These are phyloP conservation scores for Trypanosoma theileri DNA, from an alignment of 208 protist genomes.

Conservation along the genomic window DNA sequence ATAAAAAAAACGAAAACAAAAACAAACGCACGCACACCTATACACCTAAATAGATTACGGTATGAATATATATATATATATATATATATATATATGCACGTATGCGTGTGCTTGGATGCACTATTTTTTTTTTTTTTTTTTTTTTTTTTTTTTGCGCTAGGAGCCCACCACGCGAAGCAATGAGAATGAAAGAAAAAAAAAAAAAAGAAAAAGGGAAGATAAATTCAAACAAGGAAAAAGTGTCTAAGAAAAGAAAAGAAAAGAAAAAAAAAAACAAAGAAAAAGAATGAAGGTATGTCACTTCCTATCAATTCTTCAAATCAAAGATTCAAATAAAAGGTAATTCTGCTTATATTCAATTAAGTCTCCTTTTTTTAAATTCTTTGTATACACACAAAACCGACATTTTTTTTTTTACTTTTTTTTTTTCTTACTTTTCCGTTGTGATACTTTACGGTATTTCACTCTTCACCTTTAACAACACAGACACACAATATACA, in stretches of 20 bases:
- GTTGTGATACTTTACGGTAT: not conserved
- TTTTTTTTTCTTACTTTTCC: no score
- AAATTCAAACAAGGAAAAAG: not conserved
- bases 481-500: not conserved
- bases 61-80: no score
- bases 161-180: no score
- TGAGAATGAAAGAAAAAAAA: not conserved
- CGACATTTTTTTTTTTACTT: no score
- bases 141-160: not conserved
- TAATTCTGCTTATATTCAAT: not conserved
- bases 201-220: conserved; percentile 4
- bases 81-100: no score
- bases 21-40: no score
- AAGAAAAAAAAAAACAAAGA: not conserved
- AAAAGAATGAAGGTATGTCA: conserved; percentile 12
- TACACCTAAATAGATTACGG: no score
- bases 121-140: not conserved
- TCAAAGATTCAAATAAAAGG: conserved; percentile 4
- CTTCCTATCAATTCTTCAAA: not conserved
- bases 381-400: no score
- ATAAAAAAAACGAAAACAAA: no score
- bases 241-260: not conserved
- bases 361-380: not conserved
- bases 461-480: not conserved
- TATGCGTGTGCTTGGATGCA: no score